Conservation (phyloP, 345 rosid genomes). For the Rubroshorea leprosula region DNA sequence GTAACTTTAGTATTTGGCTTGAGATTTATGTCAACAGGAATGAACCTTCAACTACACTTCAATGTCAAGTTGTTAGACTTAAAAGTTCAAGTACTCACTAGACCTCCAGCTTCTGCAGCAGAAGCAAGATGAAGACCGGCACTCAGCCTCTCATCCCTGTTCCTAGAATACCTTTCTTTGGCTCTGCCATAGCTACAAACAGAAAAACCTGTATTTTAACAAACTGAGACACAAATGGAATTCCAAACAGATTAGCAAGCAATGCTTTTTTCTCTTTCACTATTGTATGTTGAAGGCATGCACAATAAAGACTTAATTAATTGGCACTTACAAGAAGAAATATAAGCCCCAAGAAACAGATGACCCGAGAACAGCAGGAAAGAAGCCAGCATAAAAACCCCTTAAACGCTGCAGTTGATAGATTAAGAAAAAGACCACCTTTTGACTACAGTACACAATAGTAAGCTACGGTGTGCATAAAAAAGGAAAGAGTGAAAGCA, state of each 20-base stretch:
- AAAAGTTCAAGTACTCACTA: constrained; percentile 50
- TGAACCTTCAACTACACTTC: not conserved
- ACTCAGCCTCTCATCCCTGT: constrained; percentile 52
- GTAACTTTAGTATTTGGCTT: not conserved
- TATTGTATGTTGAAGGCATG: not conserved
- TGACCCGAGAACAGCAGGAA: constrained; percentile 85
- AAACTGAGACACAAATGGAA: not conserved
- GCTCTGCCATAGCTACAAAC: constrained; percentile 76
- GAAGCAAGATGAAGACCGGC: constrained; percentile 83
- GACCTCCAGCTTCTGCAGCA: constrained; percentile 94
- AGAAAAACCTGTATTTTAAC: not conserved
- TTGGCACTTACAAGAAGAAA: constrained; percentile 75
- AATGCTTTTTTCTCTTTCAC: not conserved
- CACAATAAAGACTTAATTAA: too few relatives aligned
- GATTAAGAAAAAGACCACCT: constrained; percentile 7
- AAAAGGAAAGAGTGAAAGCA: not conserved
- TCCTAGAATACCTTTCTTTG: constrained; percentile 64
- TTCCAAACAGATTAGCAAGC: not conserved
- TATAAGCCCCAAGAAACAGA: constrained; percentile 83
- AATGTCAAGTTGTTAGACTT: constrained; percentile 10
- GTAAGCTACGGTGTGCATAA: not conserved
- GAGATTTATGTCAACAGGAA: not conserved
- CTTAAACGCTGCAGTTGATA: constrained; percentile 48
- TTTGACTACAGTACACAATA: not conserved
- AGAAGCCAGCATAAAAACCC: constrained; percentile 88